Evolutionary conservation across 345 rosid genomes (phyloP).

Genomic region (Eucalyptus marginata): DNA sequence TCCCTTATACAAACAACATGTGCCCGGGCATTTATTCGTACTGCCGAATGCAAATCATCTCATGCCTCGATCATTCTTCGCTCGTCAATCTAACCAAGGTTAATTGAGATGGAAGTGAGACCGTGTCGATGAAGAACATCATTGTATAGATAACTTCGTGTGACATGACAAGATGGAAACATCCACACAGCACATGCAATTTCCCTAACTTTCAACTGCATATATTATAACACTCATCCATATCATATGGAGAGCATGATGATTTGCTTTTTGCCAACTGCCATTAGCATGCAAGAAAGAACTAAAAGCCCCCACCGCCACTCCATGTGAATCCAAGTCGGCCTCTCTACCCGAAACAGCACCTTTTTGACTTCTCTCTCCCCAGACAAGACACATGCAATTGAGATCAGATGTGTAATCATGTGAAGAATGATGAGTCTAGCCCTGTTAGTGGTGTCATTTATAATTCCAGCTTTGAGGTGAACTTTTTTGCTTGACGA

Average conservation of each 20-base stretch:
- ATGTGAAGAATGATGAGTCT: neutral
- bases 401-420: neutral
- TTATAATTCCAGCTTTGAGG: neutral
- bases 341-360: neutral
- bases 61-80: neutral
- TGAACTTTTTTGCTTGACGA: neutral
- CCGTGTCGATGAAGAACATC: rapidly evolving
- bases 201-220: neutral
- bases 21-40: rapidly evolving
- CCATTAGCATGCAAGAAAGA: neutral
- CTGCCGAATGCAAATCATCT: neutral
- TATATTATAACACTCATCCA: neutral
- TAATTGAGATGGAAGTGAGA: neutral
- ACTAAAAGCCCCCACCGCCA: neutral
- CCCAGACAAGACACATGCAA: neutral
- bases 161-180: neutral
- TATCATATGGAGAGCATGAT: neutral
- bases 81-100: neutral
- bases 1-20: rapidly evolving
- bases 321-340: neutral
- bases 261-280: neutral
- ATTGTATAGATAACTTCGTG: neutral
- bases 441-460: neutral
- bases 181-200: neutral
- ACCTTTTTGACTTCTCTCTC: neutral